These are phyloP conservation scores for Logfia minima DNA, from an alignment of 129 eudicot species.

Conservation along the genomic window DNA sequence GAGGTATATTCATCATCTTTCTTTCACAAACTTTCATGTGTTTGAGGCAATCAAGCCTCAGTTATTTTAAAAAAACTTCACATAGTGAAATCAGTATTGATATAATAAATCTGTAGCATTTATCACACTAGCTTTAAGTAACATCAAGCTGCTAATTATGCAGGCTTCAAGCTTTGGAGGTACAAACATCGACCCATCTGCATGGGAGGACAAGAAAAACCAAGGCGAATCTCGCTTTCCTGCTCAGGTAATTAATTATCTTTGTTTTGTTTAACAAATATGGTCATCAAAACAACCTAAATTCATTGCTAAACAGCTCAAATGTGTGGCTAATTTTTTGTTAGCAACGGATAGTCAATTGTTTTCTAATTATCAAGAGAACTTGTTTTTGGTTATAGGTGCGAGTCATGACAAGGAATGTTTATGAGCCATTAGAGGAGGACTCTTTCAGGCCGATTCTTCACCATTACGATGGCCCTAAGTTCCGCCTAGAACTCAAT, in stretches of 20 bases:
- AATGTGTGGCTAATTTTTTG: too few relatives aligned
- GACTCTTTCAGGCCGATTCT: conserved; percentile 98
- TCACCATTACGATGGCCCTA: conserved; percentile 97
- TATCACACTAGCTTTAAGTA: not conserved
- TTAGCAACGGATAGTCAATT: too few relatives aligned
- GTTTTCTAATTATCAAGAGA: too few relatives aligned
- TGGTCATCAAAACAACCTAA: too few relatives aligned
- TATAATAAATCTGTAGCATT: too few relatives aligned
- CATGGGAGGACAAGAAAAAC: conserved; percentile 99
- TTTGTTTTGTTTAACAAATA: too few relatives aligned
- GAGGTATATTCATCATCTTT: conserved; percentile 54
- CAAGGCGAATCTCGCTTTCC: conserved; percentile 95
- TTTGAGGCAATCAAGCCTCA: too few relatives aligned
- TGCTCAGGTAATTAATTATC: conserved; percentile 44
- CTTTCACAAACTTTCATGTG: too few relatives aligned
- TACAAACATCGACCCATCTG: conserved; percentile 82
- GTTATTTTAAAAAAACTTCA: too few relatives aligned
- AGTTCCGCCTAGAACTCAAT: conserved; percentile 90
- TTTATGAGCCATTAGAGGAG: conserved; percentile 87
- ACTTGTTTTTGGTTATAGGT: conserved; percentile 32
- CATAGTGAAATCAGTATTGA: too few relatives aligned
- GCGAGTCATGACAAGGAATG: conserved; percentile 69
- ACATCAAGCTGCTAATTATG: conserved; percentile 1
- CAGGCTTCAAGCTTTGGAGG: conserved; percentile 99
- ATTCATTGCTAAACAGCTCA: too few relatives aligned